Conservation (phyloP, 352 stramenopile genomes). For the Phytopythium mirpurense region DNA sequence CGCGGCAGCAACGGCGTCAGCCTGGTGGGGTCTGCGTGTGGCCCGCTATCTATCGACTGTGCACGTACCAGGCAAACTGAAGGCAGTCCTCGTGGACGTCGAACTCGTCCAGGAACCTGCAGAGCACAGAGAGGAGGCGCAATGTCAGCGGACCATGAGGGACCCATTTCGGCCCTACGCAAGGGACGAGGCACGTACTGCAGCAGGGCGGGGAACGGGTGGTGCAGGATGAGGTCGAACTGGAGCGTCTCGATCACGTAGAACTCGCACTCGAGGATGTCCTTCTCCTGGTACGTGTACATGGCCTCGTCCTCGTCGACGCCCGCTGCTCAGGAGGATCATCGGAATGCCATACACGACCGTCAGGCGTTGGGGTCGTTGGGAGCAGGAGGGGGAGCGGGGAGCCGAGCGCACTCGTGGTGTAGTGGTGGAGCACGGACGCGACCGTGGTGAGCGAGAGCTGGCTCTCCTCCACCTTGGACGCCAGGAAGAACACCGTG, state of each 20-base stretch:
- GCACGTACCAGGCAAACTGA: slow-evolving; percentile 65
- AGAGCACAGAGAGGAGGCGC: no score
- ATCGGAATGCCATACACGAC: no score
- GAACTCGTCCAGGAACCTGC: slow-evolving; percentile 78
- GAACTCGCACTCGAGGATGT: slow-evolving; percentile 89
- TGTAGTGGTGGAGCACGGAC: slow-evolving; percentile 83
- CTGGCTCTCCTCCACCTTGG: slow-evolving; percentile 86
- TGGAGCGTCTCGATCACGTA: slow-evolving; percentile 86
- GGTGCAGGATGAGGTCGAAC: slow-evolving; percentile 86
- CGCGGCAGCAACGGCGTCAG: no score
- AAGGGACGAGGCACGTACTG: slow-evolving; percentile 33
- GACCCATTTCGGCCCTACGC: no score
- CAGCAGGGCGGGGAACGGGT: slow-evolving; percentile 79
- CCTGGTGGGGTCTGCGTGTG: no score
- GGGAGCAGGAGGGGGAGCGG: no score
- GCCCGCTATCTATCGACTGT: no score
- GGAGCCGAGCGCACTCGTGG: slow-evolving; percentile 77
- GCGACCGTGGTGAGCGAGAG: slow-evolving; percentile 73
- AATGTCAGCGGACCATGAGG: no score
- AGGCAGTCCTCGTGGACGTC: slow-evolving; percentile 85
- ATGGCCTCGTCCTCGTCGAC: slow-evolving; percentile 85
- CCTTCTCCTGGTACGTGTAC: slow-evolving; percentile 87
- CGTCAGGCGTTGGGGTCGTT: no score
- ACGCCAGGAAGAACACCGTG: slow-evolving; percentile 83
- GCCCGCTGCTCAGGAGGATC: slow-evolving; percentile 34